Evolutionary conservation across 768 basidiomycete species (phyloP).

Genomic region (Flagelloscypha sp.): DNA sequence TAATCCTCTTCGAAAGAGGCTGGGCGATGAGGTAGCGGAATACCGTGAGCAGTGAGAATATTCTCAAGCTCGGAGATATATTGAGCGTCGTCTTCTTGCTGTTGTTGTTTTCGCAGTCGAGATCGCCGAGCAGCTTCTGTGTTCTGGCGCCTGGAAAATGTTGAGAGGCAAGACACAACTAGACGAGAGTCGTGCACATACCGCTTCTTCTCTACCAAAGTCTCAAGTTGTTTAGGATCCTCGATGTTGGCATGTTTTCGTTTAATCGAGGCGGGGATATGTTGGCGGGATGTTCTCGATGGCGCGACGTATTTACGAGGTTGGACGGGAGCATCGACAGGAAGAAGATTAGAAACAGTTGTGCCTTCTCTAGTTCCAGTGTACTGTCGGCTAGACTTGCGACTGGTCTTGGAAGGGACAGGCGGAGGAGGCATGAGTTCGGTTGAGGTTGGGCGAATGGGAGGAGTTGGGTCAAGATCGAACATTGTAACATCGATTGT

Average conservation of each 20-base stretch:
- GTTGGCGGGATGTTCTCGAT: conserved; percentile 55
- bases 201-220: conserved; percentile 10
- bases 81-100: too few relatives aligned
- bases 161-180: conserved; percentile 13
- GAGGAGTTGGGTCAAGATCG: too few relatives aligned
- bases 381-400: too few relatives aligned
- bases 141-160: conserved; percentile 48
- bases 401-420: too few relatives aligned
- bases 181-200: too few relatives aligned
- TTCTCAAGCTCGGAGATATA: too few relatives aligned
- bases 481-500: too few relatives aligned
- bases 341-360: conserved; percentile 39
- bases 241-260: conserved; percentile 32
- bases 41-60: too few relatives aligned
- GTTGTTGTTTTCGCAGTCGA: conserved; percentile 62
- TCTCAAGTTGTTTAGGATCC: conserved; percentile 27
- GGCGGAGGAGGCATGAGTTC: too few relatives aligned
- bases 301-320: conserved; percentile 46
- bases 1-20: too few relatives aligned
- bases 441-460: too few relatives aligned
- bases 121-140: conserved; percentile 64
- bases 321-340: conserved; percentile 57
- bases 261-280: conserved; percentile 46
- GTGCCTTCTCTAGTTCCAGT: conserved; percentile 51
- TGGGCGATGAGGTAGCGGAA: too few relatives aligned